phyloP scores from a whole-genome alignment of 2,329 filamentous ascomycete species.

The Scedosporium dehoogii region DNA sequence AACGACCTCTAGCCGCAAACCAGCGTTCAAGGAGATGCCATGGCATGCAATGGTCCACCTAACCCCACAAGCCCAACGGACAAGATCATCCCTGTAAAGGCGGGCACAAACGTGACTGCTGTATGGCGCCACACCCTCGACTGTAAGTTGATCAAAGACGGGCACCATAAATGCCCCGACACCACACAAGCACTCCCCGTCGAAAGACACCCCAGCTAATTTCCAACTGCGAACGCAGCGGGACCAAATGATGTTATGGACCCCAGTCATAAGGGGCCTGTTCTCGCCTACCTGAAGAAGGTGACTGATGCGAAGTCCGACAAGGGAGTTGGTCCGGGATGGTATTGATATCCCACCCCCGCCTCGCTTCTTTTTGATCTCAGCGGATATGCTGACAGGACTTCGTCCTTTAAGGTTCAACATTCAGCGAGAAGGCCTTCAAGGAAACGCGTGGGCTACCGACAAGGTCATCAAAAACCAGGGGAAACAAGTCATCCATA shows the following conservation, averaged over 20 bases:
- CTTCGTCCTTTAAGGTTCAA: conserved; percentile 22
- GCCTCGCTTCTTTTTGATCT: not conserved
- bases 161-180: not conserved
- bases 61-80: conserved; percentile 40
- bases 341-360: conserved; percentile 13
- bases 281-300: conserved; percentile 44
- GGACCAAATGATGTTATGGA: conserved; percentile 44
- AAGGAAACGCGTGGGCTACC: conserved; percentile 29
- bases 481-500: conserved; percentile 36
- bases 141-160: not conserved
- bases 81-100: conserved; percentile 40
- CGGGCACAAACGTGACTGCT: conserved; percentile 38
- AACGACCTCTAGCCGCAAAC: conserved; percentile 10
- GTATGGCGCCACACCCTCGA: conserved; percentile 45
- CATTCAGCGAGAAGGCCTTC: conserved; percentile 30
- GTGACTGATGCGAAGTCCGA: conserved; percentile 34
- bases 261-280: conserved; percentile 34
- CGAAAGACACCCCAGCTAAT: not conserved
- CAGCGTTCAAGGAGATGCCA: conserved; percentile 39
- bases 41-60: conserved; percentile 47
- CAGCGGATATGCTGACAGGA: not conserved
- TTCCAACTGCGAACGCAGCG: conserved; percentile 25
- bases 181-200: not conserved
- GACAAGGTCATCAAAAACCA: conserved; percentile 34
- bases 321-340: conserved; percentile 29